These are phyloP conservation scores for Suhomyces sp. DNA, from an alignment of 805 yeast genomes.

Conservation along the genomic window DNA sequence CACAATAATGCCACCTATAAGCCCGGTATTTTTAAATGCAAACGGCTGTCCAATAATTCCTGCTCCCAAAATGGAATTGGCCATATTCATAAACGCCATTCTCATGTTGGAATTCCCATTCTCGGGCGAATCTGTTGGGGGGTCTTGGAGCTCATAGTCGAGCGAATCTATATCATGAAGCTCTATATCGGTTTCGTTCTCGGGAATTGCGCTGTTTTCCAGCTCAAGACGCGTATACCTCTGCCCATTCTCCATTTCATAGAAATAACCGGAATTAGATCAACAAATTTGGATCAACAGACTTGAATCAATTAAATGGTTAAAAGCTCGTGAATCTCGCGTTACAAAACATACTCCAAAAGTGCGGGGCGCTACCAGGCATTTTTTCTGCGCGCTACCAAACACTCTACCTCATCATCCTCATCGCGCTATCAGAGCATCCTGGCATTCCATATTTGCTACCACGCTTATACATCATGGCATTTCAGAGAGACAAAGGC, in stretches of 20 bases:
- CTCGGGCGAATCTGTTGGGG: conserved; percentile 5
- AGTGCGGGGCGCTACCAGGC: not conserved
- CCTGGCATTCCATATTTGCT: not conserved
- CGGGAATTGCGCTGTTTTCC: not conserved
- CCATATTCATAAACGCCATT: conserved; percentile 97
- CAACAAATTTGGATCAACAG: not conserved
- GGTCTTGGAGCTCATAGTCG: conserved; percentile 12
- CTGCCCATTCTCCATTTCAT: not conserved
- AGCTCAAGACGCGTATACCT: not conserved
- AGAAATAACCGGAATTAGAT: not conserved
- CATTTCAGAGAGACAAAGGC: conserved; percentile 7
- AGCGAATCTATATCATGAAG: conserved; percentile 13
- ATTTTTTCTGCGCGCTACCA: not conserved
- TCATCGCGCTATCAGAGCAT: not conserved
- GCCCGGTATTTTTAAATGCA: conserved; percentile 78
- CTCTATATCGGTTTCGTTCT: conserved; percentile 15
- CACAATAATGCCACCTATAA: conserved; percentile 66
- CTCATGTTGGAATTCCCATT: conserved; percentile 46
- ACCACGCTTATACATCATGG: conserved; percentile 3
- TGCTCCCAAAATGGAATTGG: conserved; percentile 91
- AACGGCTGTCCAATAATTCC: conserved; percentile 94
- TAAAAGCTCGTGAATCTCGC: not conserved
- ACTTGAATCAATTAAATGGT: not conserved
- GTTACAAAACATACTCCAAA: not conserved
- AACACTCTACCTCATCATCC: not conserved